Evolutionary conservation across 345 rosid genomes (phyloP).

Genomic region (Linum tenue): DNA sequence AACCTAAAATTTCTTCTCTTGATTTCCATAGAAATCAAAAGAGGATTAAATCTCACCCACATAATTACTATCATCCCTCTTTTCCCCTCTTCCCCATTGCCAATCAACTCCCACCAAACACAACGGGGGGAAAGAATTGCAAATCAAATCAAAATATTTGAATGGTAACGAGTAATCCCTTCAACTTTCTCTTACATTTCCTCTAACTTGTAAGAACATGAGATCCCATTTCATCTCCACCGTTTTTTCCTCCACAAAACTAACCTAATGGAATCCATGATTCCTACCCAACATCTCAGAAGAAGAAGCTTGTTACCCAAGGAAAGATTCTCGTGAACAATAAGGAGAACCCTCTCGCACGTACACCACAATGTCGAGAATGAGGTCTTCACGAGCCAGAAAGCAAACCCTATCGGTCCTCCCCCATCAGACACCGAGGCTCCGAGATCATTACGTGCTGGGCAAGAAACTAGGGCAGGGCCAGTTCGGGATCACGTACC

Average conservation of each 20-base stretch:
- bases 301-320: neutral
- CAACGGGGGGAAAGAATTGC: neutral
- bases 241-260: neutral
- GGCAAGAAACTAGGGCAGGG: constrained; percentile 95
- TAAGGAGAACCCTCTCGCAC: neutral
- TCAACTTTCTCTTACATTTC: neutral
- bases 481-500: constrained; percentile 85
- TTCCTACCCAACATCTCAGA: neutral
- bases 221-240: too few relatives aligned
- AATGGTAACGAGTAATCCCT: neutral
- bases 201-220: neutral
- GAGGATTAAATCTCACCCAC: neutral
- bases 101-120: neutral
- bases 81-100: neutral
- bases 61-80: neutral
- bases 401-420: constrained; percentile 33
- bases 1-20: neutral
- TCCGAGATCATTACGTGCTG: constrained; percentile 65
- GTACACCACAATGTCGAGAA: neutral
- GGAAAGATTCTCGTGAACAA: neutral
- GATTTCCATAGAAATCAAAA: too few relatives aligned
- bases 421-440: constrained; percentile 73
- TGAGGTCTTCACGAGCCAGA: constrained; percentile 1
- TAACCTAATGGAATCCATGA: neutral
- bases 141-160: neutral